Evolutionary conservation across 441 rosid species (phyloP), one percentile per base, ranked within the genome.

Genomic region (Melastoma candidum): DNA sequence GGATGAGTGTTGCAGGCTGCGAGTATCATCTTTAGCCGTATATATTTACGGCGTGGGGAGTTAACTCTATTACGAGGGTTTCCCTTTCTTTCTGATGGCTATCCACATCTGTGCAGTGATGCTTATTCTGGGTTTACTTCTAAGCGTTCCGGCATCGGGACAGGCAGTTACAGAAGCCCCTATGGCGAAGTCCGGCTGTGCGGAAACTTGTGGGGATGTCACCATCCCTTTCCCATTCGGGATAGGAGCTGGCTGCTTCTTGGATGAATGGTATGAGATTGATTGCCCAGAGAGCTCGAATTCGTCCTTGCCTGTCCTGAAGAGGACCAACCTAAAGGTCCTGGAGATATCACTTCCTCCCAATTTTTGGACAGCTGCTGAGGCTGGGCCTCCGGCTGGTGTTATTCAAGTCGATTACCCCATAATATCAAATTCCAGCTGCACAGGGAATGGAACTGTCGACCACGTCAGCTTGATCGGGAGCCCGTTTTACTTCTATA

Each of bases 191-290:
- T 22, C 51, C 14, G 47, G 47, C 50, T 56, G 59, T 43, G 27
- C 49, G 11, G 41, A 56, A 24, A 26, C 11, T n/a, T 45, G 59
- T 27, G 60, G 60, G 14, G 13, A 25, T 10, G 11, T 46, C 45
- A 57, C 25, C 45, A 57, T 57, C 51, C 60, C 60, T 3, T 57
- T 26, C 45, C 60, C 60, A 1, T 57, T 57, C 43, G 60, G 60
- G 7, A 47, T 57, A 22, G 60, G 60, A 12, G n/a, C 46, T 3
- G 4, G 46, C 2, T 57, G 60, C 26, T 57, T 57, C 60, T 29
- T 46, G 12, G 46, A 57, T 8, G 5, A 4, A 32, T 9, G 41
- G 14, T 57, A 12, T 7, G 60, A 57, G 52, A 13, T 57, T 4
- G 60, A 43, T 26, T 57, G 60, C 43, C 49, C 14, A 8, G 26